Evolutionary conservation across 2,329 filamentous ascomycete species (phyloP).

Genomic region (Colletotrichum lini): DNA sequence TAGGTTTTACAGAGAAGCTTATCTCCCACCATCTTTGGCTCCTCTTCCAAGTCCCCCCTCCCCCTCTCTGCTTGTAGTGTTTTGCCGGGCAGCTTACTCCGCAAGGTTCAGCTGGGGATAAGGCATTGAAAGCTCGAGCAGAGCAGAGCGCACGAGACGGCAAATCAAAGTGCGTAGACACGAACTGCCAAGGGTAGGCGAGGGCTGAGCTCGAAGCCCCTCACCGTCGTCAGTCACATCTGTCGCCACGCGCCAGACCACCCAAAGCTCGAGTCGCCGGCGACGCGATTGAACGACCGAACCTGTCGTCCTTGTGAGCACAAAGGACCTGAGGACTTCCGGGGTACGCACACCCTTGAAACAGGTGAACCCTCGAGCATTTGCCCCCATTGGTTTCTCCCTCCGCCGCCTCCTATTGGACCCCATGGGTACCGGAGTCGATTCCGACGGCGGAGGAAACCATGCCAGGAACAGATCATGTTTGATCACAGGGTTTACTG

Average conservation of each 20-base stretch:
- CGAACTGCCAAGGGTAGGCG: background rate
- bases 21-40: constrained; percentile 7
- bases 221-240: background rate
- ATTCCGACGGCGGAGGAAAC: constrained; percentile 13
- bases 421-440: constrained; percentile 5
- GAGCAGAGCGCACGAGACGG: constrained; percentile 1
- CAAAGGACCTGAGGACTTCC: background rate
- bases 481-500: constrained; percentile 4
- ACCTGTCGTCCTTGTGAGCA: constrained; percentile 8
- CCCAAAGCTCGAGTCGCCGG: background rate
- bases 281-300: constrained; percentile 18
- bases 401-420: constrained; percentile 12
- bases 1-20: constrained; percentile 23
- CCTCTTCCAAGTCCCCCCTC: background rate
- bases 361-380: constrained; percentile 20
- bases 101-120: background rate
- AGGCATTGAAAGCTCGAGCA: constrained; percentile 5
- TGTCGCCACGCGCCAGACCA: background rate
- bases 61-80: background rate
- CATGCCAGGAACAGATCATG: constrained; percentile 5
- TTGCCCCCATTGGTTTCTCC: background rate
- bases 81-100: background rate
- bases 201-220: background rate
- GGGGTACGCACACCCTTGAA: constrained; percentile 28
- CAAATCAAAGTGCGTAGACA: background rate